A percentile compares a stretch with the other conserved stretches of the same genome.
Evolutionary conservation across 2,329 filamentous ascomycete genomes (phyloP).

Genomic region (Thielaviopsis ethacetica): DNA sequence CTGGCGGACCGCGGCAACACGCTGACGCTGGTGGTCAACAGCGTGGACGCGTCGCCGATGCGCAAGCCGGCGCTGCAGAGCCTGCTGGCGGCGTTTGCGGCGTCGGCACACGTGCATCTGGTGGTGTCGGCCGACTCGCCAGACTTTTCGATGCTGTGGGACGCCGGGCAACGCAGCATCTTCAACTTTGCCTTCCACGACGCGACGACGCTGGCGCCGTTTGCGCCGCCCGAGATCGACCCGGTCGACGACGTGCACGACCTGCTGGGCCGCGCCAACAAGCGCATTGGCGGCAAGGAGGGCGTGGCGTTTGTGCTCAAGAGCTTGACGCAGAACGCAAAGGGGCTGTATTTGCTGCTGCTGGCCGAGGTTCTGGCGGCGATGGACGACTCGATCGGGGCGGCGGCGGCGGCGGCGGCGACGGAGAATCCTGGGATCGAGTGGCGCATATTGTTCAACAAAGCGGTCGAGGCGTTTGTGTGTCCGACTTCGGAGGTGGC

Average conservation of each 20-base stretch:
- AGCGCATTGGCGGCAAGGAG: slow-evolving; percentile 72
- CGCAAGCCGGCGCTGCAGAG: slow-evolving; percentile 55
- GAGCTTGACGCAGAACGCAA: slow-evolving; percentile 81
- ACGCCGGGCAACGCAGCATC: slow-evolving; percentile 64
- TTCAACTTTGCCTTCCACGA: slow-evolving; percentile 89
- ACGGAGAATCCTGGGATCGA: slow-evolving; percentile 52
- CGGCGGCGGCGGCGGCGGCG: background rate
- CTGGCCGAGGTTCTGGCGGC: slow-evolving; percentile 68
- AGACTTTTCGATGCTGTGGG: slow-evolving; percentile 78
- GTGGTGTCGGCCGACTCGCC: slow-evolving; percentile 76
- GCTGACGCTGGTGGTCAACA: slow-evolving; percentile 65
- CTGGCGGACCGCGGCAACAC: slow-evolving; percentile 32
- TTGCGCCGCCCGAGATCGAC: slow-evolving; percentile 46
- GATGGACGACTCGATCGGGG: slow-evolving; percentile 27
- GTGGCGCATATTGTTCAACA: slow-evolving; percentile 83
- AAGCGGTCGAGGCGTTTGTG: slow-evolving; percentile 91
- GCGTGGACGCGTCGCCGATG: slow-evolving; percentile 64
- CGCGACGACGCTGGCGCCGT: slow-evolving; percentile 72
- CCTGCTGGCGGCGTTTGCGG: slow-evolving; percentile 58
- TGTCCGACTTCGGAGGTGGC: slow-evolving; percentile 82
- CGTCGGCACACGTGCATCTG: slow-evolving; percentile 55
- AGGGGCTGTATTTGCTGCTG: slow-evolving; percentile 69
- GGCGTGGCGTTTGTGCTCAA: slow-evolving; percentile 83
- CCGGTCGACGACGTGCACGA: slow-evolving; percentile 83
- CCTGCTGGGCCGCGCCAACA: slow-evolving; percentile 63